These are phyloP conservation scores for Tulasnella calospora DNA, from an alignment of 768 basidiomycete genomes.

Conservation along the genomic window DNA sequence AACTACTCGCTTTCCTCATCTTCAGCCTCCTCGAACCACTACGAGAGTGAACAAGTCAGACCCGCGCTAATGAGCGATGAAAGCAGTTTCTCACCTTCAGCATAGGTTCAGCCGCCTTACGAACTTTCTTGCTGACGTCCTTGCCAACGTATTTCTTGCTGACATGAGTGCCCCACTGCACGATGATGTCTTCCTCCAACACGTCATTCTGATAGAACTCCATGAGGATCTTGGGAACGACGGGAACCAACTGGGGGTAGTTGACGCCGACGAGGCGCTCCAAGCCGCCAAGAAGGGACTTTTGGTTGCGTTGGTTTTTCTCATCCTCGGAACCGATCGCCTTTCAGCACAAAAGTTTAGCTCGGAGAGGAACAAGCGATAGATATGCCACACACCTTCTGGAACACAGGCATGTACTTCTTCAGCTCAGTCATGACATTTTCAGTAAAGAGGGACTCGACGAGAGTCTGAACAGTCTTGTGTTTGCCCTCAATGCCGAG, in stretches of 20 bases:
- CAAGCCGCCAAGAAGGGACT: constrained; percentile 86
- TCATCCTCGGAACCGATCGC: constrained; percentile 54
- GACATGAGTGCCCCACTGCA: constrained; percentile 92
- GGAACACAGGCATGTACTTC: constrained; percentile 62
- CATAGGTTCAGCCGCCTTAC: constrained; percentile 94
- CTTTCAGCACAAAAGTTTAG: constrained; percentile 11
- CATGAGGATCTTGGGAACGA: constrained; percentile 91
- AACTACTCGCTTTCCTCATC: constrained; percentile 56
- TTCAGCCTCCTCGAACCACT: constrained; percentile 90
- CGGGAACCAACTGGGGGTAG: constrained; percentile 62
- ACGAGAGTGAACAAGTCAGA: constrained; percentile 4
- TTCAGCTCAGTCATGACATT: constrained; percentile 61
- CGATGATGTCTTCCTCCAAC: constrained; percentile 84
- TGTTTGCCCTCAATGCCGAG: constrained; percentile 92
- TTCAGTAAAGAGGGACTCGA: constrained; percentile 76
- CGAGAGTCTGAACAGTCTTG: constrained; percentile 77
- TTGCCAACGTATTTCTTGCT: constrained; percentile 96
- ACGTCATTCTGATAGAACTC: constrained; percentile 86
- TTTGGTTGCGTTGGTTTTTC: constrained; percentile 92
- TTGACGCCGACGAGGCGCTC: constrained; percentile 78
- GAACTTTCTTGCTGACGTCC: constrained; percentile 90
- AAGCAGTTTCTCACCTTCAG: constrained; percentile 61
- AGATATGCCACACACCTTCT: constrained; percentile 54
- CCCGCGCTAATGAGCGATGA: not conserved
- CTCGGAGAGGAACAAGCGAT: not conserved